A percentile compares a stretch with the other conserved stretches of the same genome.
phyloP scores from a whole-genome alignment of 768 basidiomycete species.

The Candolleomyces eurysporus region DNA sequence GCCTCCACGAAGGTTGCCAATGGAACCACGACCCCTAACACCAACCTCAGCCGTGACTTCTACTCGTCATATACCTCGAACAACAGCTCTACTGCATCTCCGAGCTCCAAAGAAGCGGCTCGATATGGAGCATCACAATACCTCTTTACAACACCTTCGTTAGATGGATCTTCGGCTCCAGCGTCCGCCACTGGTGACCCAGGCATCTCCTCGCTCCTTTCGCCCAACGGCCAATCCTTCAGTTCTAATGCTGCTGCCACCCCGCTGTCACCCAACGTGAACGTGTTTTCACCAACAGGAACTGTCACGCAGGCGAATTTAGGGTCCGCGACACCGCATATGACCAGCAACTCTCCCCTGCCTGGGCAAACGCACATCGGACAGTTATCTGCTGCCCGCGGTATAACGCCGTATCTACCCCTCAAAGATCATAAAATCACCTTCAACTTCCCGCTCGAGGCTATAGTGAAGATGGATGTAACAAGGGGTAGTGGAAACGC shows the following conservation, averaged over 20 bases:
- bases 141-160: not conserved
- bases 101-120: not conserved
- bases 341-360: not conserved
- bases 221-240: constrained; percentile 8
- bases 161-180: not conserved
- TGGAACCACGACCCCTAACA: not conserved
- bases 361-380: not conserved
- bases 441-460: constrained; percentile 59
- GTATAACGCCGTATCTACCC: constrained; percentile 56
- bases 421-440: constrained; percentile 63
- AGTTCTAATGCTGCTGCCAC: constrained; percentile 5
- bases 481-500: not conserved
- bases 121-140: constrained; percentile 1
- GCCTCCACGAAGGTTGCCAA: not conserved
- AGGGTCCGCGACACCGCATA: not conserved
- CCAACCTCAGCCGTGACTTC: constrained; percentile 10
- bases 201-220: constrained; percentile 3
- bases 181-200: not conserved
- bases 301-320: not conserved
- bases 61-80: constrained; percentile 3
- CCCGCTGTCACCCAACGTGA: not conserved
- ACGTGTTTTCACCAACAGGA: constrained; percentile 4
- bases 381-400: constrained; percentile 36
- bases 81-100: not conserved
- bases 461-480: constrained; percentile 26